Base-by-base conservation (phyloP, 106 monocot genomes). In the Dendrobium catenatum region DNA sequence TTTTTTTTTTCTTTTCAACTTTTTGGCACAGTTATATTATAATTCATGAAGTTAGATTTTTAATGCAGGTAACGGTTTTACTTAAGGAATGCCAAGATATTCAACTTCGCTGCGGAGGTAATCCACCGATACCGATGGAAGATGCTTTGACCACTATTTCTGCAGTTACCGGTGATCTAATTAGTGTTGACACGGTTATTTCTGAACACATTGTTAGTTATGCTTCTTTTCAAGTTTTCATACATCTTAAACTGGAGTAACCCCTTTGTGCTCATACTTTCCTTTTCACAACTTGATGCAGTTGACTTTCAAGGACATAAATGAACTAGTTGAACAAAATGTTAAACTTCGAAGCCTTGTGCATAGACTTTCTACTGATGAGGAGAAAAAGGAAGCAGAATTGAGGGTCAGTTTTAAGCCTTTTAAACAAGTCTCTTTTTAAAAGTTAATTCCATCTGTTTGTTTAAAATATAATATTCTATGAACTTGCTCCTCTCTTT, bases 1-100 rank as follows among this genome's bases (percentile, higher is more conserved):
- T 37, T 37, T 13, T 70, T 37, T 13, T 22, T n/a, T n/a, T 61
- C 22, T 24, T n/a, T n/a, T 61, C 22, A 61, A 22, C 61, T 22
- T n/a, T 15, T 51, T 51, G 51, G 51, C 51, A 2, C n/a, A 61
- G 16, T 43, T 18, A 37, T 20, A 74, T 70, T 37, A 74, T 74
- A 19, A 42, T 43, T 74, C 43, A 16, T 74, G 33, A 20, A 44
- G 41, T 73, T 73, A 5, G 15, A 40, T 73, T 73, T 44, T 20
- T 42, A 44, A 20, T 74, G 76, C 77, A 98, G 97, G 85, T 98
- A 19, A 82, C 95, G n/a, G 75, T 99, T 29, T 89, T 99, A n/a
- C 84, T 99, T 37, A 99, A 99, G 80, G 99, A 99, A 81, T 99
- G 95, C 78, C 91, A 91, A 83, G 99, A 99, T 87, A 83, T 93